Percentiles rank a stretch among this genome's conserved stretches.
Evolutionary conservation across 768 basidiomycete species (phyloP).

Genomic region (Hemileccinum rubropunctum): DNA sequence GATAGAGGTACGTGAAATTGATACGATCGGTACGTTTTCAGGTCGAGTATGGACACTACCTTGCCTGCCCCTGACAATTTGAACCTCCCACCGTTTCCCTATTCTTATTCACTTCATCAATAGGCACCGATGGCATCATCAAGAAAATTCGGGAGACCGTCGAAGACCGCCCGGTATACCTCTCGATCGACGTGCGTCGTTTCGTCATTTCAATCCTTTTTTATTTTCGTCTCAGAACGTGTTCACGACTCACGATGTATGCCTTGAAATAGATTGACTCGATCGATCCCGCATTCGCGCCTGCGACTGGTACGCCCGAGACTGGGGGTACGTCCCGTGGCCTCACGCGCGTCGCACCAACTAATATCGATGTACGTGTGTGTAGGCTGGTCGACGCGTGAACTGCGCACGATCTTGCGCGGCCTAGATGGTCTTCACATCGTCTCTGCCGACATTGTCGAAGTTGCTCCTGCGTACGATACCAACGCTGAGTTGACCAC

Average conservation of each 20-base stretch:
- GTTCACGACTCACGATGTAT: too few relatives aligned
- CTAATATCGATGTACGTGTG: too few relatives aligned
- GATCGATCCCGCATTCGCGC: conserved; percentile 74
- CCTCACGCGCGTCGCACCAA: too few relatives aligned
- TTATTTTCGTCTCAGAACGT: background rate
- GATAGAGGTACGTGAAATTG: conserved; percentile 83
- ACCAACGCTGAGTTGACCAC: conserved; percentile 61
- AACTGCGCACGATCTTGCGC: conserved; percentile 71
- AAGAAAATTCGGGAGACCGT: conserved; percentile 77
- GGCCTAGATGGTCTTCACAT: conserved; percentile 74
- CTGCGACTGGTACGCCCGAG: conserved; percentile 83
- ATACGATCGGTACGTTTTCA: conserved; percentile 57
- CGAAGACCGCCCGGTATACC: conserved; percentile 70
- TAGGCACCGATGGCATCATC: conserved; percentile 74
- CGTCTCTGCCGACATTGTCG: conserved; percentile 81
- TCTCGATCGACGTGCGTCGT: conserved; percentile 66
- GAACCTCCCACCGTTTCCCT: background rate
- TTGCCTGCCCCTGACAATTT: background rate
- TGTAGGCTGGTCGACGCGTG: conserved; percentile 70
- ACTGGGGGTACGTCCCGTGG: conserved; percentile 50
- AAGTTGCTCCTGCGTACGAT: conserved; percentile 83
- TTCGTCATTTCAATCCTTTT: background rate
- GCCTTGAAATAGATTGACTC: too few relatives aligned
- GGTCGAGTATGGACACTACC: too few relatives aligned
- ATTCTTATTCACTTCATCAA: background rate